Evolutionary conservation across 2,329 filamentous ascomycete genomes (phyloP), one percentile per base, ranked within the genome.

Genomic region (Coleophoma crateriformis): DNA sequence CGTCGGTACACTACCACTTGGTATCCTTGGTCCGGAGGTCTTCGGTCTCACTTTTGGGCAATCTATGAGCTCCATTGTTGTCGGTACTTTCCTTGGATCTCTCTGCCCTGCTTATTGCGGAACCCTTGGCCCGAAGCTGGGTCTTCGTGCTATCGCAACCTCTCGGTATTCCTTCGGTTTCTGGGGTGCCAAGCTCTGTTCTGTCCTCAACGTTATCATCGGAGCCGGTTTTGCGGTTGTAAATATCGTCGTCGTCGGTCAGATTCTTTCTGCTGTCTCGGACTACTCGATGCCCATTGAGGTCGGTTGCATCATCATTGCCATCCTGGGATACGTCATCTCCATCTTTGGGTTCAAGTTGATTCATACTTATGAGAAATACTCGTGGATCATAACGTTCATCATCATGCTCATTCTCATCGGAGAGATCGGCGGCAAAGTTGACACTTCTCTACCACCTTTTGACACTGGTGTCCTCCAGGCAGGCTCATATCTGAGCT

Each of bases 81-180:
- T 72, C 45, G 68, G 68, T 13, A 71, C 66, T 11, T 53, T 72
- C 38, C 55, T 72, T 3, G 71, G 71, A 43, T 65, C 68, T 32
- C 54, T 70, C 2, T 68, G 67, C 40, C 68, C 70, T 2, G 65
- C 68, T 3, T 72, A 66, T 45, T 65, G 62, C 37, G 70, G 69
- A 46, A 72, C 68, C 10, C 64, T 73, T 33, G 70, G 70, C 47
- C 68, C 70, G 19, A 69, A 67, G 62, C 58, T 63, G 35, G 62
- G 63, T 49, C 60, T 76, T 19, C 66, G 73, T 44, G 68, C 72
- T 49, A 73, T 76, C 44, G 58, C 61, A 63, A 66, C 71, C 32
- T 67, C 69, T 45, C 64, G 72, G 45, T 74, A 72, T 55, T 71
- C 70, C n/a, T 73, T 76, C 50, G 73, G 73, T n/a, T 75, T 72